Evolutionary conservation across 192 early-diverging fungal species (phyloP).

Genomic region (Umbelopsis ramanniana): DNA sequence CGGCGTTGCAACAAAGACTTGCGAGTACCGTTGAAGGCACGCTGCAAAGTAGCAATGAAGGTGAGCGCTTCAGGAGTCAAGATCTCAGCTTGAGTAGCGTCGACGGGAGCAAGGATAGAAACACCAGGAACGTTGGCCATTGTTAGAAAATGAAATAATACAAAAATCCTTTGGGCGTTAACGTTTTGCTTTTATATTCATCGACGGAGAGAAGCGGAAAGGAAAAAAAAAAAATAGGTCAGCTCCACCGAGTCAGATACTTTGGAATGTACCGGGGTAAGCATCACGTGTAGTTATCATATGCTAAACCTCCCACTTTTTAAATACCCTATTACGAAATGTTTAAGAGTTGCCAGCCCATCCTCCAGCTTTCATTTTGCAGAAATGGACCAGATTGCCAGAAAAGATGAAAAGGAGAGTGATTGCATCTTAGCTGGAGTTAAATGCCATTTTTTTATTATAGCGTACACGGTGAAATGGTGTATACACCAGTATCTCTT

Average conservation of each 20-base stretch:
- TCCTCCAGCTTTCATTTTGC: not conserved
- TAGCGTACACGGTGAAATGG: not conserved
- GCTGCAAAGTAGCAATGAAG: constrained; percentile 90
- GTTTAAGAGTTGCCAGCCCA: too few relatives aligned
- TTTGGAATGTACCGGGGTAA: constrained; percentile 12
- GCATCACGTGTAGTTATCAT: constrained; percentile 23
- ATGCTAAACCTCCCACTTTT: constrained; percentile 4
- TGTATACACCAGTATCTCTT: not conserved
- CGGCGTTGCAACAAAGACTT: constrained; percentile 85
- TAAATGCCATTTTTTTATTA: not conserved
- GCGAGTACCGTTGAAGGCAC: constrained; percentile 89
- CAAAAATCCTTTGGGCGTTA: not conserved
- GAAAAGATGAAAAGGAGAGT: not conserved
- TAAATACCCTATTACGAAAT: not conserved
- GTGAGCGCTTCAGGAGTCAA: constrained; percentile 80
- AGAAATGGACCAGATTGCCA: not conserved
- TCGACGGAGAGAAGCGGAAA: constrained; percentile 21
- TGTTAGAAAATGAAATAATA: not conserved
- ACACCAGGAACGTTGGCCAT: constrained; percentile 65
- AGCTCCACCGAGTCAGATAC: constrained; percentile 21
- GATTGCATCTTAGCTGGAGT: not conserved
- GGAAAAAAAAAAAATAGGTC: constrained; percentile 13
- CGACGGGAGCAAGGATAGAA: constrained; percentile 70
- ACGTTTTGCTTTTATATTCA: constrained; percentile 13
- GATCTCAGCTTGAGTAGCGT: constrained; percentile 67